These are phyloP conservation scores for Fusarium goolgardi DNA, from an alignment of 2,329 filamentous ascomycete genomes.

Conservation along the genomic window DNA sequence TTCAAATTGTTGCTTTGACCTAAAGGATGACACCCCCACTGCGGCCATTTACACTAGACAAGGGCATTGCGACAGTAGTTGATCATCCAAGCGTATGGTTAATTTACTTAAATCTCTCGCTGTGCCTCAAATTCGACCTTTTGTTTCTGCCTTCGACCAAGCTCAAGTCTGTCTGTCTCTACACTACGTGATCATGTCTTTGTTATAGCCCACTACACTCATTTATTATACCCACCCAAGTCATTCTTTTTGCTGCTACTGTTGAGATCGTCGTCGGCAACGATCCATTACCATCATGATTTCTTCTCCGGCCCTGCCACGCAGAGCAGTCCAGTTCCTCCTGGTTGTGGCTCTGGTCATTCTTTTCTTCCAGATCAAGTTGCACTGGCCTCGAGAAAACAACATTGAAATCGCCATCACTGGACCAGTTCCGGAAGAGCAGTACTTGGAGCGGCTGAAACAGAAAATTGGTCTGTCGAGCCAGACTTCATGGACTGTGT, in stretches of 20 bases:
- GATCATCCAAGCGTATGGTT: constrained; percentile 9
- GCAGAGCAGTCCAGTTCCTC: constrained; percentile 43
- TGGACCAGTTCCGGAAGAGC: constrained; percentile 48
- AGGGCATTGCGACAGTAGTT: constrained; percentile 30
- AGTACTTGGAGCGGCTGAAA: constrained; percentile 49
- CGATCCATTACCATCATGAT: constrained; percentile 33
- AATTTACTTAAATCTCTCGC: constrained; percentile 44
- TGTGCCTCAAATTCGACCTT: constrained; percentile 20
- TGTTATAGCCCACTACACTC: constrained; percentile 35
- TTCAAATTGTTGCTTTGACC: constrained; percentile 43
- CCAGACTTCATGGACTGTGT: constrained; percentile 51
- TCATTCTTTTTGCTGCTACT: constrained; percentile 40
- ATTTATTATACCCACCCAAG: constrained; percentile 41
- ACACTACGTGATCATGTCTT: constrained; percentile 37
- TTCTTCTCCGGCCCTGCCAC: constrained; percentile 38
- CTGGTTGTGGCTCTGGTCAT: constrained; percentile 43
- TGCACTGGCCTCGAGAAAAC: constrained; percentile 21
- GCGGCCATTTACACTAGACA: constrained; percentile 40
- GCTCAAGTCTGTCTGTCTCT: constrained; percentile 8
- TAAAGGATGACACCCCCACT: constrained; percentile 41
- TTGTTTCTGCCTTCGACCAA: background rate
- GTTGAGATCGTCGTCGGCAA: constrained; percentile 10
- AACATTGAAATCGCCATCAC: constrained; percentile 29
- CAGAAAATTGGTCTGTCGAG: constrained; percentile 48
- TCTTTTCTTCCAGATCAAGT: constrained; percentile 43